Evolutionary conservation across 768 basidiomycete species (phyloP), one percentile per base, ranked within the genome.

Genomic region (Baorangia bicolor): DNA sequence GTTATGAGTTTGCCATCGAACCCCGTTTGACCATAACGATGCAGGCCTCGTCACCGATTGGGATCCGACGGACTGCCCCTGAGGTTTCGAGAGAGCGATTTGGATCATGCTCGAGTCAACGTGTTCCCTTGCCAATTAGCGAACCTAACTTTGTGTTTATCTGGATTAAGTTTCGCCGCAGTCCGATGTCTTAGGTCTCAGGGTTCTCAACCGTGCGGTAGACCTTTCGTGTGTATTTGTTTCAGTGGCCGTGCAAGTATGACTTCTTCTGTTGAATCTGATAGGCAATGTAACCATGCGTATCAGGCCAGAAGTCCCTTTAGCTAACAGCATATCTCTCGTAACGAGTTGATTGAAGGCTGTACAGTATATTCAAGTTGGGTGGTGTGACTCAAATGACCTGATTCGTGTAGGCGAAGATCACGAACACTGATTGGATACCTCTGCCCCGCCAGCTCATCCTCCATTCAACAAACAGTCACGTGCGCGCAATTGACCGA

Each of bases 91-190:
- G 34, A 28, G 50, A 33, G 42, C 20, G 37, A 31, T 37, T 53
- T 33, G 28, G 31, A 31, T 13, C 25, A 34, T 43, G 44, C 10
- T 40, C 18, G 20, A 45, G 40, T 31, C 45, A 40, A 59, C 21
- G 46, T 44, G 56, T 66, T 57, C 41, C 41, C 49, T 34, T 33
- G 20, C 38, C 39, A 43, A 25, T 38, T 13, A 18, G 27, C 14
- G 21, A 67, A 69, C 62, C 31, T 62, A 67, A 69, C 62, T 47
- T 62, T 63, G 49, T 41, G 38, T 23, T 23, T 31, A 46, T 48
- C 35, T 31, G 28, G 45, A 45, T 47, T 21, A 21, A 44, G 31
- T 10, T 56, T 35, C 35, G 40, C 20, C 16, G 33, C 51, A 23
- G 20, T 28, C 20, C 33, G 31, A 23, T 20, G 12, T 20, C 30